Conservation (phyloP, 176 grass and related monocot species). For the Alloteropsis semialata region DNA sequence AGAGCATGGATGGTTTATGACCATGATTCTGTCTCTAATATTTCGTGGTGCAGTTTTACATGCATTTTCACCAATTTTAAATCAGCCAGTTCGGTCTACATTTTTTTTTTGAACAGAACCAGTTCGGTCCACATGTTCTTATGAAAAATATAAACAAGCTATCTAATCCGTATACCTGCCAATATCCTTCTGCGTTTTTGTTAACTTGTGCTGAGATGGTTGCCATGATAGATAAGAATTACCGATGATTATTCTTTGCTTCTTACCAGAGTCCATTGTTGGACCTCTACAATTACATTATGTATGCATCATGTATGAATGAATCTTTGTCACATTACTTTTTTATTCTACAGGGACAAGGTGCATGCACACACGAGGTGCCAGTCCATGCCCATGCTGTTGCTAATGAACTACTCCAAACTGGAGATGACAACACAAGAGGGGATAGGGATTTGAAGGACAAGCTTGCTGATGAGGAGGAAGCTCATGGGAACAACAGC, state of each 20-base stretch:
- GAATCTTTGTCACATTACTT: background rate
- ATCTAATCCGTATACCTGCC: background rate
- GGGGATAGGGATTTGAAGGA: background rate
- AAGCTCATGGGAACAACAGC: background rate
- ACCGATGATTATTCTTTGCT: background rate
- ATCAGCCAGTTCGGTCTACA: too few relatives aligned
- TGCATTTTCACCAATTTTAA: too few relatives aligned
- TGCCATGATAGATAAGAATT: background rate
- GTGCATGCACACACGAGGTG: conserved; percentile 35
- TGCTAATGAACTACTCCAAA: background rate
- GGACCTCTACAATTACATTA: background rate
- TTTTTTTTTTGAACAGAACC: too few relatives aligned
- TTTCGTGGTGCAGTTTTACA: background rate
- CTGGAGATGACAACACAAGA: background rate
- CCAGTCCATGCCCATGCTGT: background rate
- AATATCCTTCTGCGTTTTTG: background rate
- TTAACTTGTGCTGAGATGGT: background rate
- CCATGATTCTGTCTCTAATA: background rate
- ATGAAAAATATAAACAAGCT: background rate
- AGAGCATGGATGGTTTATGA: background rate
- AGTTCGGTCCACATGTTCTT: too few relatives aligned
- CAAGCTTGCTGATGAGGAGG: conserved; percentile 1
- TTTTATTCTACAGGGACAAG: conserved; percentile 47
- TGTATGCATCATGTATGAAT: background rate
- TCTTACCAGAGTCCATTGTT: background rate